Percentiles rank a stretch among this genome's conserved stretches.
Conservation (phyloP, 75 land plant species). For the Adiantum capillusveneris region DNA sequence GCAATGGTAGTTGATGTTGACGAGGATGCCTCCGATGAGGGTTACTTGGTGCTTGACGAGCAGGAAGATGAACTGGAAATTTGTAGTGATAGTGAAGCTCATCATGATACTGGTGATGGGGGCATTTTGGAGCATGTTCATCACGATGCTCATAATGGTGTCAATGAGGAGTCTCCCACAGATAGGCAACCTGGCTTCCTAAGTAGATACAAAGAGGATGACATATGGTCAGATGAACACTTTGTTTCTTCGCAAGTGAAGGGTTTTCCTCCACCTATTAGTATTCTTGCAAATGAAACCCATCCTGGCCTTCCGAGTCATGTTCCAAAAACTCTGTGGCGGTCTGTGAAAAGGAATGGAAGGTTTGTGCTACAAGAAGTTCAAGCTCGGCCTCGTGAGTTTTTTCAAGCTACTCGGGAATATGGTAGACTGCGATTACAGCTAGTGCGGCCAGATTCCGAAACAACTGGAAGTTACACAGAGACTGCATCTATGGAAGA, state of each 20-base stretch:
- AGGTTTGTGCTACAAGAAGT: slow-evolving; percentile 8
- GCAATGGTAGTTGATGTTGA: no score
- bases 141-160: not conserved
- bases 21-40: no score
- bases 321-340: slow-evolving; percentile 1
- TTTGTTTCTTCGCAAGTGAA: not conserved
- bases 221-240: not conserved
- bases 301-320: slow-evolving; percentile 7
- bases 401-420: slow-evolving; percentile 1
- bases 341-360: slow-evolving; percentile 2
- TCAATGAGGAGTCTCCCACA: not conserved
- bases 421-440: not conserved
- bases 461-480: not conserved
- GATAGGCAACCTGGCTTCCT: not conserved
- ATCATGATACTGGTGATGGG: not conserved
- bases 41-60: no score
- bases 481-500: no score
- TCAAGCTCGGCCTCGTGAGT: slow-evolving; percentile 5
- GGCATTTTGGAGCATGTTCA: not conserved
- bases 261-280: slow-evolving; percentile 5
- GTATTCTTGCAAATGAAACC: slow-evolving; percentile 7
- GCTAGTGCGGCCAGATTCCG: not conserved
- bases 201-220: not conserved
- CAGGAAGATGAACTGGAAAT: not conserved
- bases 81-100: not conserved